These are phyloP conservation scores for Xenosphaeropsis pyriputrescens DNA, from an alignment of 2,329 filamentous ascomycete species.

Conservation along the genomic window DNA sequence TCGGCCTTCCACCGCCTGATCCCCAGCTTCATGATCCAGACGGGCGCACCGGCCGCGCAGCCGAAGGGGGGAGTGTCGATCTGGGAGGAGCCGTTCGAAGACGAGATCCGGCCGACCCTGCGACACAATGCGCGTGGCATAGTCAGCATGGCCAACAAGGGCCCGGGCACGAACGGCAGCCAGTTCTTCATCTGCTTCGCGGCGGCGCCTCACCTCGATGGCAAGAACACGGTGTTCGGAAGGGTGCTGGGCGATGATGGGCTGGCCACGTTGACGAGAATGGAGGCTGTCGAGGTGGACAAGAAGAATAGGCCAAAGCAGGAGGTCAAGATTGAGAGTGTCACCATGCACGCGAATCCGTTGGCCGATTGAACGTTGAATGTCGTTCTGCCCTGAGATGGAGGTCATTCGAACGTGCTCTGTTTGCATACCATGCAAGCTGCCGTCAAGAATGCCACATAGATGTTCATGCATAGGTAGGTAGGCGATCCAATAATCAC, in stretches of 20 bases:
- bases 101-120: conserved; percentile 62
- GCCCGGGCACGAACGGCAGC: conserved; percentile 56
- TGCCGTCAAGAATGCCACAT: too few species aligned
- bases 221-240: conserved; percentile 74
- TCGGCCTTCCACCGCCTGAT: conserved; percentile 73
- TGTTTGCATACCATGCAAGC: too few species aligned
- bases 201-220: conserved; percentile 67
- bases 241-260: conserved; percentile 54
- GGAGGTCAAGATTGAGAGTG: conserved; percentile 47
- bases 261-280: conserved; percentile 48
- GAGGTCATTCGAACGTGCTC: too few species aligned
- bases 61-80: conserved; percentile 60
- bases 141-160: conserved; percentile 69
- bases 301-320: conserved; percentile 64
- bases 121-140: conserved; percentile 55
- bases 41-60: conserved; percentile 47
- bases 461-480: too few species aligned
- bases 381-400: too few species aligned
- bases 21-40: conserved; percentile 68
- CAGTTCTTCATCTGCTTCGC: conserved; percentile 76
- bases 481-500: too few species aligned
- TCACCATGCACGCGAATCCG: conserved; percentile 70
- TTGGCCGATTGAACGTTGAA: conserved; percentile 35
- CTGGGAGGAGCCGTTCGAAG: conserved; percentile 60
- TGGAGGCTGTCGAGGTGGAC: conserved; percentile 61